These are phyloP conservation scores for Kodamaea ohmeri DNA, from an alignment of 1,139 yeast genomes.

Conservation along the genomic window DNA sequence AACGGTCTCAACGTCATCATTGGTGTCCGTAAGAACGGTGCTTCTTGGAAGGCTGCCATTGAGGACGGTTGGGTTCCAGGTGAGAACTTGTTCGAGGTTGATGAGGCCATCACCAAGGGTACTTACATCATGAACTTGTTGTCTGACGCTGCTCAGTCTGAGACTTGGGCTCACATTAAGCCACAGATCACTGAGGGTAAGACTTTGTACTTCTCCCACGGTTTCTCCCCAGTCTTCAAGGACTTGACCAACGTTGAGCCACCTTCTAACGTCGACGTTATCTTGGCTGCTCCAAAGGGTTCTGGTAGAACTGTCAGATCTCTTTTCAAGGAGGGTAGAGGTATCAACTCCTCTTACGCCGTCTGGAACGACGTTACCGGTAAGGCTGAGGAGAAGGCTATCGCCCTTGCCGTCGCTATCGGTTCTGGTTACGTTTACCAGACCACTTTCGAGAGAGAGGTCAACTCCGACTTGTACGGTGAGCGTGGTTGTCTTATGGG, in stretches of 20 bases:
- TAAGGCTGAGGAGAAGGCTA: slow-evolving; percentile 98
- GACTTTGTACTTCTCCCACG: slow-evolving; percentile 98
- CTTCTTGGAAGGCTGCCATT: slow-evolving; percentile 98
- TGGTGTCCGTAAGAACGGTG: slow-evolving; percentile 98
- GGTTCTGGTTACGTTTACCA: slow-evolving; percentile 99
- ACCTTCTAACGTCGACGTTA: slow-evolving; percentile 92
- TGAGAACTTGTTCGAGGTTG: slow-evolving; percentile 91
- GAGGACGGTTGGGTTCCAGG: slow-evolving; percentile 99
- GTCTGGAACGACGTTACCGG: slow-evolving; percentile 99
- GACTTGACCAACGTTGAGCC: slow-evolving; percentile 94
- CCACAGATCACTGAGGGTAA: slow-evolving; percentile 95
- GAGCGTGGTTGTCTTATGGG: slow-evolving; percentile 99
- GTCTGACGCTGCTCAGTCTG: slow-evolving; percentile 99
- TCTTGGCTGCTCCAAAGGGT: slow-evolving; percentile 99
- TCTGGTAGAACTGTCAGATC: slow-evolving; percentile 99
- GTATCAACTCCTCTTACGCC: slow-evolving; percentile 98
- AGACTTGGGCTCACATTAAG: slow-evolving; percentile 86
- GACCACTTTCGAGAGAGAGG: slow-evolving; percentile 99
- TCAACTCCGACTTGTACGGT: slow-evolving; percentile 98
- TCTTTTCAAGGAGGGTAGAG: slow-evolving; percentile 99
- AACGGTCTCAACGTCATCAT: slow-evolving; percentile 95
- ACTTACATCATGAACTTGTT: slow-evolving; percentile 95
- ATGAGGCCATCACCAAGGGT: slow-evolving; percentile 90
- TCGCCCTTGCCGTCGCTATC: slow-evolving; percentile 97
- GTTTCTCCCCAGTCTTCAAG: slow-evolving; percentile 99